phyloP scores from a whole-genome alignment of 1,284 basidiomycete species.

The Mycena sp. region DNA sequence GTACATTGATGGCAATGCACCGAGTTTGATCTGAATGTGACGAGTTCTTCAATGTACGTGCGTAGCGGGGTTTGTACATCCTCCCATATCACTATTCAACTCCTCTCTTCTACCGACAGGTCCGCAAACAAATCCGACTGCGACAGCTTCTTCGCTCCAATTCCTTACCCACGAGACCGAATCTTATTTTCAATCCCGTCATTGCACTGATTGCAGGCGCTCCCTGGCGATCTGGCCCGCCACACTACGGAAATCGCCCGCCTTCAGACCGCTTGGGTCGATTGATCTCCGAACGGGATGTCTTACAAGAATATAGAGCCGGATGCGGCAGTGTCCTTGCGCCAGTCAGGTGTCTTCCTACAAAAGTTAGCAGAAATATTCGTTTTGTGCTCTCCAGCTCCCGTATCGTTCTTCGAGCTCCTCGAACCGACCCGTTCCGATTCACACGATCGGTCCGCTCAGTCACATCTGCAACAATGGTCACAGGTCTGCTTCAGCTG shows the following conservation, averaged over 20 bases:
- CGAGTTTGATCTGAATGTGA: no score
- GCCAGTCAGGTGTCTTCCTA: constrained; percentile 2
- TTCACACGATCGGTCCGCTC: background rate
- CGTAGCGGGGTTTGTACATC: no score
- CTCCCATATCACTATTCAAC: no score
- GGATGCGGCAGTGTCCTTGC: background rate
- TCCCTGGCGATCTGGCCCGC: background rate
- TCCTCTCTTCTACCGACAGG: background rate
- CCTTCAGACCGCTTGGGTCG: background rate
- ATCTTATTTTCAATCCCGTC: background rate
- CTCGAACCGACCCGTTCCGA: background rate
- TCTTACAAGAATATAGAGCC: background rate
- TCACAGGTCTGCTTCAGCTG: background rate
- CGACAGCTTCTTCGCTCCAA: background rate
- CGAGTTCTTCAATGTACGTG: no score
- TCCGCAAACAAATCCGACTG: background rate
- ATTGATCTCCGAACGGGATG: background rate
- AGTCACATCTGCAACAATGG: background rate
- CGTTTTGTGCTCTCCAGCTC: background rate
- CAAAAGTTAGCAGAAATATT: constrained; percentile 9
- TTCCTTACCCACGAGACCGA: background rate
- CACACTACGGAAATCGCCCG: background rate
- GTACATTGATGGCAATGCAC: no score
- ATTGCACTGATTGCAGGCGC: background rate
- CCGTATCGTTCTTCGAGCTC: background rate